Evolutionary conservation across 345 rosid genomes (phyloP), one percentile per base, ranked within the genome.

Genomic region (Firmiana major): DNA sequence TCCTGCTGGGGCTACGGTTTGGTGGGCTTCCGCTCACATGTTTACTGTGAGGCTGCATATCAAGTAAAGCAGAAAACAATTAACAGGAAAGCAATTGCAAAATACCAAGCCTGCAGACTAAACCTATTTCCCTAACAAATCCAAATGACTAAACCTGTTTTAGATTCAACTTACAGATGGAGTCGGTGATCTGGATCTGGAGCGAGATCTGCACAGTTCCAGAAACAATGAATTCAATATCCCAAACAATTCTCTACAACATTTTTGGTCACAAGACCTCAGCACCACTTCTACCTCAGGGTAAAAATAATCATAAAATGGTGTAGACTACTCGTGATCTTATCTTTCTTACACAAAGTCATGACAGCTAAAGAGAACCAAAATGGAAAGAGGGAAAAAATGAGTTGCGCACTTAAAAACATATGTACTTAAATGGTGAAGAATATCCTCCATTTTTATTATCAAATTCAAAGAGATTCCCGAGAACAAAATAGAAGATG

Each of bases 101-200:
- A 68, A 12, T 5, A 68, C 19, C 62, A 57, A 57, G 31, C 6
- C 11, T 3, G 1, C 6, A 57, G 22, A 34, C 22, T 26, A 7
- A 3, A 1, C n/a, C 57, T 1, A 9, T 11, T 26, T 6, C 49
- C 10, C 53, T 34, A 2, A 21, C 5, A 64, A 38, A 24, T 9
- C 6, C 1, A 67, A 67, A 55, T 64, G 60, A 16, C 59, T 26
- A 51, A 42, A 43, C 43, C 21, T 74, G 19, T 57, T 16, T 4
- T 46, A 48, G 42, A 46, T 75, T 72, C 43, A 60, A 88, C 97
- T 92, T 88, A 90, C 97, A 3, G 92, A 83, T 67, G 89, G 77
- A 58, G 79, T 55, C 73, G 91, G 93, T 69, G 97, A 88, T 59
- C 81, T 74, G 48, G 96, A 92, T 51, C 90, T 88, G 48, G 91